phyloP scores from a whole-genome alignment of 1,139 yeast species.

The Tardiomyces blankii region DNA sequence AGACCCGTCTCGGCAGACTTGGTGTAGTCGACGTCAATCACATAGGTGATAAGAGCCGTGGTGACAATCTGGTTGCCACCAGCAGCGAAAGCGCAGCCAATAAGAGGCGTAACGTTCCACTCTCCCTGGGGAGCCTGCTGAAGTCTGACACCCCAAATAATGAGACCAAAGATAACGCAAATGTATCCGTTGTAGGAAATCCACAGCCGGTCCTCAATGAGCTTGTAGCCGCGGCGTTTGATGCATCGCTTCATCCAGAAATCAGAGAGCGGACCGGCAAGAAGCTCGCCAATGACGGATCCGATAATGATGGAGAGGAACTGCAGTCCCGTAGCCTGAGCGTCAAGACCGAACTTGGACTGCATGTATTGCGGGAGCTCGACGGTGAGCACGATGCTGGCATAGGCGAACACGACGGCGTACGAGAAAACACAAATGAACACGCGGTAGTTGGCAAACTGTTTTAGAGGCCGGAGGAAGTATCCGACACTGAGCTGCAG shows the following conservation, averaged over 20 bases:
- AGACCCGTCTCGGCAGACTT: slow-evolving; percentile 16
- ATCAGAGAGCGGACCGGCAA: slow-evolving; percentile 23
- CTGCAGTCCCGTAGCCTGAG: slow-evolving; percentile 21
- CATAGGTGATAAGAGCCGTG: slow-evolving; percentile 18
- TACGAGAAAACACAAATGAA: slow-evolving; percentile 3
- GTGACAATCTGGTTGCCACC: slow-evolving; percentile 22
- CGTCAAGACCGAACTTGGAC: slow-evolving; percentile 15
- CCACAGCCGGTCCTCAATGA: slow-evolving; percentile 19
- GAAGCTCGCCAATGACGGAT: slow-evolving; percentile 19
- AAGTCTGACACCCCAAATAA: slow-evolving; percentile 21
- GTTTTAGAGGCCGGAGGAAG: slow-evolving; percentile 4
- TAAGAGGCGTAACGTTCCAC: slow-evolving; percentile 21
- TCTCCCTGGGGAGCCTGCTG: slow-evolving; percentile 15
- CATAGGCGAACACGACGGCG: slow-evolving; percentile 19
- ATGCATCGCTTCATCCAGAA: slow-evolving; percentile 19
- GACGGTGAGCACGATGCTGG: slow-evolving; percentile 20
- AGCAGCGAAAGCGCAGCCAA: slow-evolving; percentile 23
- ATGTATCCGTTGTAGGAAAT: slow-evolving; percentile 19
- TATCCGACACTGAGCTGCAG: neutral
- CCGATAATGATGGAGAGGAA: slow-evolving; percentile 21
- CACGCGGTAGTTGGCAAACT: slow-evolving; percentile 7
- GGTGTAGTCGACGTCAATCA: slow-evolving; percentile 11
- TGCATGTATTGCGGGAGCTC: slow-evolving; percentile 22
- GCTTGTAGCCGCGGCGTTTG: slow-evolving; percentile 11
- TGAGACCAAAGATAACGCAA: slow-evolving; percentile 18